phyloP scores from a whole-genome alignment of 768 basidiomycete species.

The Amanita pallidorosea region DNA sequence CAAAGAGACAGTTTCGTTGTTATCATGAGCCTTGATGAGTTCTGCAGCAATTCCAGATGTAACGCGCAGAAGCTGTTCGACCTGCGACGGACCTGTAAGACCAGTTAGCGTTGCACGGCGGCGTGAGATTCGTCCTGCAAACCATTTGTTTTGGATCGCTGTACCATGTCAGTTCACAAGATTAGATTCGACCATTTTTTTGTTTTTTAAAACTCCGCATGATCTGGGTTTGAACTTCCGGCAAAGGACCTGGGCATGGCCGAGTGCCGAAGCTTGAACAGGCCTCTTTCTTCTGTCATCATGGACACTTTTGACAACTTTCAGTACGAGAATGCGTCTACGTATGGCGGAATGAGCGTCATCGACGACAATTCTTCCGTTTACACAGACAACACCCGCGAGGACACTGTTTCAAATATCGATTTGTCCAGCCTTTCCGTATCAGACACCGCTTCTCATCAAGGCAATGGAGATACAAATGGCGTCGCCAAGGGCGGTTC shows the following conservation, averaged over 20 bases:
- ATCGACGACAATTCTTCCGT: slow-evolving; percentile 77
- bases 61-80: slow-evolving; percentile 81
- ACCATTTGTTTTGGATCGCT: slow-evolving; percentile 4
- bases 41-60: slow-evolving; percentile 93
- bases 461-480: slow-evolving; percentile 28
- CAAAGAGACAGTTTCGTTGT: slow-evolving; percentile 68
- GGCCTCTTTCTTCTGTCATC: slow-evolving; percentile 11
- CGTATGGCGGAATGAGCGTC: slow-evolving; percentile 64
- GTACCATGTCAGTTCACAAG: slow-evolving; percentile 2
- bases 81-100: slow-evolving; percentile 67
- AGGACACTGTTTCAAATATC: slow-evolving; percentile 43
- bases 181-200: not conserved
- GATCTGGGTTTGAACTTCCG: not conserved
- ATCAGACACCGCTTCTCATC: slow-evolving; percentile 35
- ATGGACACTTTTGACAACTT: slow-evolving; percentile 86
- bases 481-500: slow-evolving; percentile 19
- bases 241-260: not conserved
- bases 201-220: not conserved
- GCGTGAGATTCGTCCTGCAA: not conserved
- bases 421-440: slow-evolving; percentile 63
- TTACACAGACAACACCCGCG: slow-evolving; percentile 58
- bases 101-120: not conserved
- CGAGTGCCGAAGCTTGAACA: not conserved
- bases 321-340: slow-evolving; percentile 75
- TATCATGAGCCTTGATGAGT: slow-evolving; percentile 80